phyloP scores from a whole-genome alignment of 148 eudicot genomes.

The Chenopodium suecicum region DNA sequence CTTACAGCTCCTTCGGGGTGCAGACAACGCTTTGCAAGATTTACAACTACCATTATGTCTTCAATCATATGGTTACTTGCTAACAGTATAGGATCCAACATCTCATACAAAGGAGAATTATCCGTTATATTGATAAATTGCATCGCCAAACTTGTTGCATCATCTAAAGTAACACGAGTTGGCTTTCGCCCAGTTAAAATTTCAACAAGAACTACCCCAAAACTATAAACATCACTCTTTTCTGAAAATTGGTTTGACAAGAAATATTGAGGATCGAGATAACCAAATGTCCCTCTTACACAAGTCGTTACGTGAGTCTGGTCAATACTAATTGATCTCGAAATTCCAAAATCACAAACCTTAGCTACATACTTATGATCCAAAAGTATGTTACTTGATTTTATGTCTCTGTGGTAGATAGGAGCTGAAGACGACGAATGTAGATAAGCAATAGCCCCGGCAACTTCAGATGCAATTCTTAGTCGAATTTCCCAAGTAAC shows the following conservation, averaged over 20 bases:
- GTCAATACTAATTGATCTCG: background rate
- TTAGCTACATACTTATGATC: background rate
- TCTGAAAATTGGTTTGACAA: background rate
- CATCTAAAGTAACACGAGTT: background rate
- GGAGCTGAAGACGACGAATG: background rate
- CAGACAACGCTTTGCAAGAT: conserved; percentile 5
- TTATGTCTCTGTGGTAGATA: background rate
- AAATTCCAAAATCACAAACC: conserved; percentile 2
- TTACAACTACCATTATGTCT: conserved; percentile 3
- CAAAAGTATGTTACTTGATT: background rate
- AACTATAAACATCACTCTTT: no score
- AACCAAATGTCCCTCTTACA: background rate
- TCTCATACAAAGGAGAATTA: no score
- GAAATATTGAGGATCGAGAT: background rate
- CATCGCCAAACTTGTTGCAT: background rate
- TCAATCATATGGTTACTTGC: background rate
- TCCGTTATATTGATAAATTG: background rate
- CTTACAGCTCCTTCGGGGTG: background rate
- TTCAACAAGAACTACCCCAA: background rate
- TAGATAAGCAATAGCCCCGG: background rate
- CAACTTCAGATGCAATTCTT: conserved; percentile 1
- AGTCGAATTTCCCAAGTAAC: background rate
- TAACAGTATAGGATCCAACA: no score
- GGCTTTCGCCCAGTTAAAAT: background rate
- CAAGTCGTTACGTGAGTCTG: background rate